Evolutionary conservation across 139 green algal species (phyloP), one percentile per base, ranked within the genome.

Genomic region (Picochlorum sp.): DNA sequence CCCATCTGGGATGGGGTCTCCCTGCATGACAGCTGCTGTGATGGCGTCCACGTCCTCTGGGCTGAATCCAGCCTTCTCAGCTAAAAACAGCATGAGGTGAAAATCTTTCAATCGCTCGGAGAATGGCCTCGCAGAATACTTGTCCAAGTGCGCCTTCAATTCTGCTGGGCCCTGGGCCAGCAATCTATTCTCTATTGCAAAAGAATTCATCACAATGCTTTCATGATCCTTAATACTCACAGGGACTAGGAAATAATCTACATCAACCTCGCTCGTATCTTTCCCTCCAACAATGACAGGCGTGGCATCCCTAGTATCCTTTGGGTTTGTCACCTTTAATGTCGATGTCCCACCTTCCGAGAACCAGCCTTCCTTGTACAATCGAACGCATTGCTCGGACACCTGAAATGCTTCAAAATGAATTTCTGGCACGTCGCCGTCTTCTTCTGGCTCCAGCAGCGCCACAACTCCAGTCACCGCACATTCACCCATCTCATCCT

Each of bases 101-200:
- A 97, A 93, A 76, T 99, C 94, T 3, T 83, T 67, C 3, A 98
- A 72, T 3, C 76, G 73, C 62, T 88, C 73, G 57, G 66, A 67
- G 70, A 92, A 97, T 4, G 82, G 72, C 61, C 70, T 78, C 7
- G 30, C 44, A 15, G 26, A 68, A 21, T 63, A 41, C 13, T 62
- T 66, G 37, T 83, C 73, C 49, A 98, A 71, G 60, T 95, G 82
- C n/a, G 85, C 70, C 44, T 75, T 80, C 28, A 98, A 76, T 64
- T 97, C 87, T 8, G 76, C 49, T 11, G 57, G 45, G 70, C 76
- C 79, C 61, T 94, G 85, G 1, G 85, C 77, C 30, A 86, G 67
- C 32, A 98, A 78, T 20, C 94, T 67, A 79, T 99, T 99, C 59
- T 99, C 94, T 7, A 98, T 78, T 8, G 92, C 80, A 77, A 98